Conservation (phyloP, 1,284 basidiomycete species). For the Boletus semigastroideus region DNA sequence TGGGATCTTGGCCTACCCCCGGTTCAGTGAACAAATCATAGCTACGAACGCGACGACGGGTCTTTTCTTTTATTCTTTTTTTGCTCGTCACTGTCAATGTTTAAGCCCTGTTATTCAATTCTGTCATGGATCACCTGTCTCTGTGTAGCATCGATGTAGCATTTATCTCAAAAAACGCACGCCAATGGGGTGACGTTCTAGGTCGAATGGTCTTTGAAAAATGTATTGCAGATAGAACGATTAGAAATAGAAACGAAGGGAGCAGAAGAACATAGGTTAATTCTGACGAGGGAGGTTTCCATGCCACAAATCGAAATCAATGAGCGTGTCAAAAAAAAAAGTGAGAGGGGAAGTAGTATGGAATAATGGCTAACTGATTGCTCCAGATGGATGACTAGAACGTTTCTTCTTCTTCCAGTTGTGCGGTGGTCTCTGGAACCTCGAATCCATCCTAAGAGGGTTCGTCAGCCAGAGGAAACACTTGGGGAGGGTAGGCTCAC, state of each 20-base stretch:
- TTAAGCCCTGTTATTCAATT: no score
- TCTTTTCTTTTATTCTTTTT: background rate
- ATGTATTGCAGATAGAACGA: conserved; percentile 29
- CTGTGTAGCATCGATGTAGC: conserved; percentile 32
- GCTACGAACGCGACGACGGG: background rate
- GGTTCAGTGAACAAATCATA: no score
- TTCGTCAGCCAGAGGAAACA: conserved; percentile 11
- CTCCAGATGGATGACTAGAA: conserved; percentile 35
- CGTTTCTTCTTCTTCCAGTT: conserved; percentile 60
- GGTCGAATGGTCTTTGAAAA: conserved; percentile 15
- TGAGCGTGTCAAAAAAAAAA: conserved; percentile 17
- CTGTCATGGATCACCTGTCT: conserved; percentile 15
- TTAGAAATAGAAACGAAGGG: conserved; percentile 25
- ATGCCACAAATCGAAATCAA: conserved; percentile 13
- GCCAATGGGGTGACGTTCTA: conserved; percentile 6
- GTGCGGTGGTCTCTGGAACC: conserved; percentile 53
- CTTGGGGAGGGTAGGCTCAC: conserved; percentile 39
- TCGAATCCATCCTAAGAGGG: conserved; percentile 63
- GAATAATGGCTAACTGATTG: conserved; percentile 2
- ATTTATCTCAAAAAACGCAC: conserved; percentile 20
- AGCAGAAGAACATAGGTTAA: conserved; percentile 23
- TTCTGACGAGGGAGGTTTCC: conserved; percentile 5
- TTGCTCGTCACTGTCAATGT: background rate
- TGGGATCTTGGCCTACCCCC: no score
- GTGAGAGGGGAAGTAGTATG: conserved; percentile 5